phyloP scores from a whole-genome alignment of 2,329 filamentous ascomycete genomes.

The Fusarium liriodendri region DNA sequence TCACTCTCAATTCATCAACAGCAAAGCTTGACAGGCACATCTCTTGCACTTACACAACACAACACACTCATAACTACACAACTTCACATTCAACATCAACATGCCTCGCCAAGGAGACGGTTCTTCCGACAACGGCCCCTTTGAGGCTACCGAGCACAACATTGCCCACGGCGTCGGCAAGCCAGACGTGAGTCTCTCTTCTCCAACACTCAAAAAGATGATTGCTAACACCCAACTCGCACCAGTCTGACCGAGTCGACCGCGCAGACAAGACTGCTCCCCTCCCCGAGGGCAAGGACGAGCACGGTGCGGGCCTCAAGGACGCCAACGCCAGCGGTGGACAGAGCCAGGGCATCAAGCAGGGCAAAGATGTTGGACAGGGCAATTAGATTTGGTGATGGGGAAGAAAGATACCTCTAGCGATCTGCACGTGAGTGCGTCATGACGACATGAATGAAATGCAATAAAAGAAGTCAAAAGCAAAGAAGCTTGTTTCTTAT shows the following conservation, averaged over 20 bases:
- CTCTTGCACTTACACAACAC: neutral
- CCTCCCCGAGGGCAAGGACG: conserved; percentile 55
- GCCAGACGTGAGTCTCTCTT: conserved; percentile 49
- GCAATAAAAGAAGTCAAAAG: conserved; percentile 23
- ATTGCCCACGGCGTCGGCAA: conserved; percentile 58
- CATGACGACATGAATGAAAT: conserved; percentile 33
- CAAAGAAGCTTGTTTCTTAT: neutral
- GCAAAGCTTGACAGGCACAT: neutral
- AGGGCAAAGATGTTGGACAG: conserved; percentile 55
- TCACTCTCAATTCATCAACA: conserved; percentile 10
- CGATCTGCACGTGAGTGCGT: conserved; percentile 20
- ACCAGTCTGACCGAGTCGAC: conserved; percentile 51
- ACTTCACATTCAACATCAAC: conserved; percentile 51
- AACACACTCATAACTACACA: conserved; percentile 2
- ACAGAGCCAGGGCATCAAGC: conserved; percentile 54
- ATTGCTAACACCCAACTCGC: neutral
- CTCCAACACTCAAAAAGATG: neutral
- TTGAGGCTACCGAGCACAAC: conserved; percentile 53
- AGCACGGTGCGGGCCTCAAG: conserved; percentile 56
- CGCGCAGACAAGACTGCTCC: conserved; percentile 63
- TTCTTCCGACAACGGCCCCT: conserved; percentile 58
- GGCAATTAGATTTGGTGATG: conserved; percentile 41
- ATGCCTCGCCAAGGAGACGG: conserved; percentile 65
- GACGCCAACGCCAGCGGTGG: conserved; percentile 58
- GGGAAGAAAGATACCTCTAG: conserved; percentile 25